Conservation (phyloP, 1,284 basidiomycete species). For the Rhodotorula sp. region DNA sequence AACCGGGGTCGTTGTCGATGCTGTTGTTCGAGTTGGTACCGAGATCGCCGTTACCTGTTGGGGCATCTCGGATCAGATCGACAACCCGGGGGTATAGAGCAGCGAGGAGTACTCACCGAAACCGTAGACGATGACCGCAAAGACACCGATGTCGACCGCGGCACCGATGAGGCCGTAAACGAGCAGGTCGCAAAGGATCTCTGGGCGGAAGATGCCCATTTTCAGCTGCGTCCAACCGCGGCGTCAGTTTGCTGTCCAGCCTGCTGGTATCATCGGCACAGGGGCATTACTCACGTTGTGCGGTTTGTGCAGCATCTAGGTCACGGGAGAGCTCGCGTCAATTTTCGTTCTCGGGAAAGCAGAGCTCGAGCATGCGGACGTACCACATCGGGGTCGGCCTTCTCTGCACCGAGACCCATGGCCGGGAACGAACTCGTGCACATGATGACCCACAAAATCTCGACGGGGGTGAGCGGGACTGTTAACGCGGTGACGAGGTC, state of each 20-base stretch:
- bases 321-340: too few species aligned
- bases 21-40: constrained; percentile 47
- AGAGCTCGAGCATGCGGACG: background rate
- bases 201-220: constrained; percentile 48
- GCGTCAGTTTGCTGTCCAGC: background rate
- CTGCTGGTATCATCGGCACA: too few species aligned
- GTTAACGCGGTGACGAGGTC: background rate
- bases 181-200: constrained; percentile 57
- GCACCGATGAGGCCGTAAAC: constrained; percentile 67
- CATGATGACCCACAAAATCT: constrained; percentile 57
- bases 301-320: constrained; percentile 20
- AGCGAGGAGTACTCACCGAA: constrained; percentile 13
- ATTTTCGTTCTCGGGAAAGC: background rate
- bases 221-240: constrained; percentile 27
- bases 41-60: constrained; percentile 6
- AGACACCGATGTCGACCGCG: constrained; percentile 53
- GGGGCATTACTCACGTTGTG: constrained; percentile 37
- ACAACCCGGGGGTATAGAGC: background rate
- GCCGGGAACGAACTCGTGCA: constrained; percentile 49
- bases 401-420: constrained; percentile 47
- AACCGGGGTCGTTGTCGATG: constrained; percentile 38
- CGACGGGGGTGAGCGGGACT: constrained; percentile 67
- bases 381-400: constrained; percentile 35
- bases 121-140: constrained; percentile 57
- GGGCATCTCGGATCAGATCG: background rate